These are phyloP conservation scores for Candolleomyces aberdarensis DNA, from an alignment of 768 basidiomycete species.

Conservation along the genomic window DNA sequence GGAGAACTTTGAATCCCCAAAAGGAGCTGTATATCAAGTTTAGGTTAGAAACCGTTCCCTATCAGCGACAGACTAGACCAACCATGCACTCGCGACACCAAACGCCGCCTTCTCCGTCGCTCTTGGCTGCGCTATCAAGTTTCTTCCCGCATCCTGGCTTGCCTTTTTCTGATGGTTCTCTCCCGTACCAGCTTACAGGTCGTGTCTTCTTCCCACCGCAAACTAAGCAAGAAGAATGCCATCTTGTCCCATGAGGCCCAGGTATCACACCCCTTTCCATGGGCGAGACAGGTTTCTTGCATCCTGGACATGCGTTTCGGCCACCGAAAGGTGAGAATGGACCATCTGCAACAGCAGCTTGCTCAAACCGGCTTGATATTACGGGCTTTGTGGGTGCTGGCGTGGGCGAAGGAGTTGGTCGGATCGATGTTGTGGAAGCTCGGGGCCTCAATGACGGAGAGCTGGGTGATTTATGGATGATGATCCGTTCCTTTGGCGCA, in stretches of 20 bases:
- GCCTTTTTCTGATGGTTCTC: constrained; percentile 42
- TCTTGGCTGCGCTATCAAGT: constrained; percentile 80
- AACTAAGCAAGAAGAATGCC: constrained; percentile 76
- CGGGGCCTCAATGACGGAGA: constrained; percentile 18
- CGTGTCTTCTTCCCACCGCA: constrained; percentile 67
- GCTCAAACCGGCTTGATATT: constrained; percentile 27
- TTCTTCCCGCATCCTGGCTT: constrained; percentile 81
- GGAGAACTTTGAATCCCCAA: constrained; percentile 49
- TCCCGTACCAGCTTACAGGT: constrained; percentile 37
- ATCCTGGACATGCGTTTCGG: constrained; percentile 68
- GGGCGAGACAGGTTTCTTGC: constrained; percentile 65
- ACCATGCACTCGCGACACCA: constrained; percentile 88
- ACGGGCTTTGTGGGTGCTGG: constrained; percentile 14
- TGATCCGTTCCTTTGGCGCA: constrained; percentile 40
- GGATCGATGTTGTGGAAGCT: background rate
- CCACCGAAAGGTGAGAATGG: constrained; percentile 58
- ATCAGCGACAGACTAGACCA: constrained; percentile 23
- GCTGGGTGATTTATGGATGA: constrained; percentile 32
- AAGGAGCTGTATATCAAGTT: constrained; percentile 42
- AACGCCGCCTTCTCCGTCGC: constrained; percentile 61
- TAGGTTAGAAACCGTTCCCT: background rate
- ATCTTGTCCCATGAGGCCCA: constrained; percentile 77
- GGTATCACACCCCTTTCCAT: constrained; percentile 88
- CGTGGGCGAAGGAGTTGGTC: constrained; percentile 10
- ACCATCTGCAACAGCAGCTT: constrained; percentile 19